Conservation (phyloP, 2,329 filamentous ascomycete genomes). For the Exserohilum turcica region DNA sequence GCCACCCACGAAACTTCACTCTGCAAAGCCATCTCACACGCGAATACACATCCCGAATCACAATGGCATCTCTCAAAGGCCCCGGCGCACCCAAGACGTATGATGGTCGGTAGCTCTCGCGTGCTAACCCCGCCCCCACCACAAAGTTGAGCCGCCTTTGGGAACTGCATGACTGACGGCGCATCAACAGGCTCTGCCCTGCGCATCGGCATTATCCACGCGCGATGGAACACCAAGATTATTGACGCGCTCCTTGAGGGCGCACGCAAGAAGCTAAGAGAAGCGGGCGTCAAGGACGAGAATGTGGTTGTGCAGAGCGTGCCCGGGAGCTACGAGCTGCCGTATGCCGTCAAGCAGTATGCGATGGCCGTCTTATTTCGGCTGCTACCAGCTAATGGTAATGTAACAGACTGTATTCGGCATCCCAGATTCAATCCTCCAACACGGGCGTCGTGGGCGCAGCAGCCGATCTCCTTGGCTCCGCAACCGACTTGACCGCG, state of each 20-base stretch:
- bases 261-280: slow-evolving; percentile 75
- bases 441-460: slow-evolving; percentile 61
- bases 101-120: slow-evolving; percentile 56
- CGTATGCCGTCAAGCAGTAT: slow-evolving; percentile 84
- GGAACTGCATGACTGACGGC: slow-evolving; percentile 10
- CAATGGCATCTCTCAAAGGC: slow-evolving; percentile 65
- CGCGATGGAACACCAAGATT: slow-evolving; percentile 89
- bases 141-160: neutral
- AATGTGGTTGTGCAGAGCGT: slow-evolving; percentile 91
- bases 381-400: neutral
- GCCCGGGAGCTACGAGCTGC: slow-evolving; percentile 92
- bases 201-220: slow-evolving; percentile 93
- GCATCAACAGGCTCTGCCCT: slow-evolving; percentile 60
- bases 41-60: neutral
- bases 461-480: slow-evolving; percentile 77
- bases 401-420: slow-evolving; percentile 66
- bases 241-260: slow-evolving; percentile 85
- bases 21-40: neutral
- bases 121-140: slow-evolving; percentile 5
- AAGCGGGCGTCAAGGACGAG: slow-evolving; percentile 79
- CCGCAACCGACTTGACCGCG: slow-evolving; percentile 63
- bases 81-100: slow-evolving; percentile 63
- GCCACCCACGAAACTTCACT: neutral
- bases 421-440: slow-evolving; percentile 79
- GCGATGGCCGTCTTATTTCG: slow-evolving; percentile 21